Evolutionary conservation across 768 basidiomycete species (phyloP).

Genomic region (Suillus alpinus): DNA sequence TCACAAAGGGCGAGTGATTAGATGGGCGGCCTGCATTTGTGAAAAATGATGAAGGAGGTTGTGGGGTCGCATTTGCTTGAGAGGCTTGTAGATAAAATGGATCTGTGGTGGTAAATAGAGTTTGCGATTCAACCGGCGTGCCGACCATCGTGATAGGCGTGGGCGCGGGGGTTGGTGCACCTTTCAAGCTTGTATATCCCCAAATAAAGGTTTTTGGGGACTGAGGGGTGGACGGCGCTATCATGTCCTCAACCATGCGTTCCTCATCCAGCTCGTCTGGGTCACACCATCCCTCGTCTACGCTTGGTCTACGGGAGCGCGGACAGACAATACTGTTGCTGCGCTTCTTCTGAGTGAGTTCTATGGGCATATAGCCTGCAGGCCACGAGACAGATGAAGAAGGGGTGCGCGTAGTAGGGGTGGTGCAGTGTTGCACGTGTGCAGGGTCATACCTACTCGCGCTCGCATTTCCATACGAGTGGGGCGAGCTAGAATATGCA

Average conservation of each 20-base stretch:
- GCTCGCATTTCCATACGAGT: conserved; percentile 20
- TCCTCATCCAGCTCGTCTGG: conserved; percentile 45
- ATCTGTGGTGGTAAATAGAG: conserved; percentile 44
- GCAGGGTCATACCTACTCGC: conserved; percentile 28
- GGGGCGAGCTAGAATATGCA: conserved; percentile 15
- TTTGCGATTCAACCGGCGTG: conserved; percentile 26
- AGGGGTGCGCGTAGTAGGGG: conserved; percentile 37
- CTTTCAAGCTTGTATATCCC: conserved; percentile 21
- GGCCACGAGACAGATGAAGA: conserved; percentile 30
- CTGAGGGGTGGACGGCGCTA: conserved; percentile 32
- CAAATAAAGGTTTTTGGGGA: conserved; percentile 19
- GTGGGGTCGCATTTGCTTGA: conserved; percentile 31
- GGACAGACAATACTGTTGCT: conserved; percentile 26
- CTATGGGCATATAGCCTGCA: conserved; percentile 19
- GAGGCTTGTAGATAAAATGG: conserved; percentile 47
- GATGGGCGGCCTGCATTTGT: conserved; percentile 35
- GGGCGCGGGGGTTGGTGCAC: conserved; percentile 22
- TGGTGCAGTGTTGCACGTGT: conserved; percentile 39
- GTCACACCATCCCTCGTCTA: conserved; percentile 28
- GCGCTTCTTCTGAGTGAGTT: conserved; percentile 24
- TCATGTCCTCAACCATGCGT: conserved; percentile 44
- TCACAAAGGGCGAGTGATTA: conserved; percentile 40
- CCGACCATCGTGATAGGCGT: conserved; percentile 12
- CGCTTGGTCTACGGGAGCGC: conserved; percentile 18
- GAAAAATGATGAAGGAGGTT: conserved; percentile 33